Evolutionary conservation across 2,329 filamentous ascomycete species (phyloP).

Genomic region (Trichoderma koningiopsis): DNA sequence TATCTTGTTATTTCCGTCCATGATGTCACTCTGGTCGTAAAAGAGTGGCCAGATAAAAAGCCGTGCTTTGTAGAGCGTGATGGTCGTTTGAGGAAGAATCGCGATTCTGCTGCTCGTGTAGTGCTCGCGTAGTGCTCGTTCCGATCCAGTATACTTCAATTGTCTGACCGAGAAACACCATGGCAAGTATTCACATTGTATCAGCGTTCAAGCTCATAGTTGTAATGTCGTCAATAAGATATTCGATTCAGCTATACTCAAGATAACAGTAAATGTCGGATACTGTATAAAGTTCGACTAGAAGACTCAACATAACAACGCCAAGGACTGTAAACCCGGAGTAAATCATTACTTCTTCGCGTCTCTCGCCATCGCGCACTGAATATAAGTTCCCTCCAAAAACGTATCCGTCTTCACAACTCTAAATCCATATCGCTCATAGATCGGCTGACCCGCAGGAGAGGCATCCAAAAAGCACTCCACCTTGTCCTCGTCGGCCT

Average conservation of each 20-base stretch:
- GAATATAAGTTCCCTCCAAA: neutral
- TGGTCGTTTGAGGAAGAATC: neutral
- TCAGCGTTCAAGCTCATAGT: neutral
- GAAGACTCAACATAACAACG: neutral
- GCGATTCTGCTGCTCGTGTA: neutral
- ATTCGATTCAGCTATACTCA: neutral
- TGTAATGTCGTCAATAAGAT: neutral
- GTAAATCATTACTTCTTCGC: neutral
- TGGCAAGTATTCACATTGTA: neutral
- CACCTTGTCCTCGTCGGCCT: slow-evolving; percentile 19
- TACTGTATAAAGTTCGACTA: neutral
- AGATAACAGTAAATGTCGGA: neutral
- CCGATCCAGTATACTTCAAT: neutral
- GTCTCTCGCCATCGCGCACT: slow-evolving; percentile 20
- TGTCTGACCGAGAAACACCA: neutral
- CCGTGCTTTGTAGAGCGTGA: too few relatives aligned
- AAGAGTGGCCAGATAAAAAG: too few relatives aligned
- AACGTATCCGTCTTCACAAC: slow-evolving; percentile 11
- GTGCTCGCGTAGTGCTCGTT: too few relatives aligned
- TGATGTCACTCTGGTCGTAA: too few relatives aligned
- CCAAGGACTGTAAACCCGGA: neutral
- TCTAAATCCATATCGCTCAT: slow-evolving; percentile 19
- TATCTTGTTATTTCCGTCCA: too few relatives aligned
- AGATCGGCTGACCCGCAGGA: slow-evolving; percentile 10
- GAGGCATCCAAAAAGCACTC: slow-evolving; percentile 22